phyloP scores from a whole-genome alignment of 768 basidiomycete genomes.

The Kwoniella newhampshirensis region DNA sequence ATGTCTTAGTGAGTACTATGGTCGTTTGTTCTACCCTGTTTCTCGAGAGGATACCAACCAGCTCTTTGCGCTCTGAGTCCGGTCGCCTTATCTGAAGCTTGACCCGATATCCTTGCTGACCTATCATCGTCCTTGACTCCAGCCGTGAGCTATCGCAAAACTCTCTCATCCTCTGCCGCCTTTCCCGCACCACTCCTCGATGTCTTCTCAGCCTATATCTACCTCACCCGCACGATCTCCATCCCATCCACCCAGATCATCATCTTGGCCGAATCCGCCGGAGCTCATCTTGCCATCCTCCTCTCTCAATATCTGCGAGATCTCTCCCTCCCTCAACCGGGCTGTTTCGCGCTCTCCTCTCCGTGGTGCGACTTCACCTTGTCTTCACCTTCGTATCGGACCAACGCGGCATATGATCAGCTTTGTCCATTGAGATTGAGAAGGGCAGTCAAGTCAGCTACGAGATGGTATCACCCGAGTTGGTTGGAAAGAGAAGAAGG shows the following conservation, averaged over 20 bases:
- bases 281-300: slow-evolving; percentile 64
- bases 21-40: slow-evolving; percentile 52
- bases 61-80: background rate
- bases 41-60: no score
- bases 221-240: slow-evolving; percentile 62
- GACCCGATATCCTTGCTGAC: background rate
- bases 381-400: slow-evolving; percentile 15
- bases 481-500: background rate
- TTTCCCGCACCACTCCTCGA: slow-evolving; percentile 77
- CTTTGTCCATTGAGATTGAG: slow-evolving; percentile 14
- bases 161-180: slow-evolving; percentile 58
- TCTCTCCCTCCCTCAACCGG: slow-evolving; percentile 27
- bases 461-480: slow-evolving; percentile 13
- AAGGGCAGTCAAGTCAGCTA: slow-evolving; percentile 10
- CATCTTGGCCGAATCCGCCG: slow-evolving; percentile 72
- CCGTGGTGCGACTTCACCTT: slow-evolving; percentile 41
- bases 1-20: slow-evolving; percentile 20
- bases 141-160: slow-evolving; percentile 69
- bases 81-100: background rate
- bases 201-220: slow-evolving; percentile 68
- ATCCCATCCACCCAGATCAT: slow-evolving; percentile 66
- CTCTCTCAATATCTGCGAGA: slow-evolving; percentile 48
- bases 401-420: slow-evolving; percentile 21
- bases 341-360: slow-evolving; percentile 24
- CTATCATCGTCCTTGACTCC: slow-evolving; percentile 53